Conservation (phyloP, 306 rosid species). For the Betula pendula region DNA sequence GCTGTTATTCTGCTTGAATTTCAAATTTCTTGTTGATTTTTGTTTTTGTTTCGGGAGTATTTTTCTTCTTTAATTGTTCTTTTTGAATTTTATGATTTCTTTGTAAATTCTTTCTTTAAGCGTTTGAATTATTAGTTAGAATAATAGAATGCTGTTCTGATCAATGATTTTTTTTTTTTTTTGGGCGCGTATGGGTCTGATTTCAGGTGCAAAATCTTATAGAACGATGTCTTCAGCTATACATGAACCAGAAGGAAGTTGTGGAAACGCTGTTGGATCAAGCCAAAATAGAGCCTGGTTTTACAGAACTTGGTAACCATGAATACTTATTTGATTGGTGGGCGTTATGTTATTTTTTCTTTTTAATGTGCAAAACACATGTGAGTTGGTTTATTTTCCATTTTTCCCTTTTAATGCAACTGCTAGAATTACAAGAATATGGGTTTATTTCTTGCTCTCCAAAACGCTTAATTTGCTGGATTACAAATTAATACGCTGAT, state of each 20-base stretch:
- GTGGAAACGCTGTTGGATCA: conserved; percentile 63
- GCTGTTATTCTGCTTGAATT: conserved; percentile 23
- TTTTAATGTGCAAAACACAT: neutral
- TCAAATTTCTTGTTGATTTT: conserved; percentile 13
- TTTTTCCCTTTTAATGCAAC: neutral
- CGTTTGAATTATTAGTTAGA: neutral
- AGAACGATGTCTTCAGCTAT: conserved; percentile 84
- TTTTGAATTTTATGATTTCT: neutral
- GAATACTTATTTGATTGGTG: conserved; percentile 9
- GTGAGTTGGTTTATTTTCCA: neutral
- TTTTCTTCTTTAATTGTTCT: neutral
- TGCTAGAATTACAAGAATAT: no score
- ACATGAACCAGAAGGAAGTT: conserved; percentile 86
- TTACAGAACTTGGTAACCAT: conserved; percentile 79
- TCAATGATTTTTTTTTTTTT: neutral
- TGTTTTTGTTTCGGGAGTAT: neutral
- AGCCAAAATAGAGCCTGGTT: conserved; percentile 94
- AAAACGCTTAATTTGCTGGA: no score
- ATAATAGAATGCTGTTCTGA: neutral
- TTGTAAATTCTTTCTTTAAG: neutral
- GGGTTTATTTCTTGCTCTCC: no score
- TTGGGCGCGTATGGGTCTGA: conserved; percentile 3
- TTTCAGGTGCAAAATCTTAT: conserved; percentile 89
- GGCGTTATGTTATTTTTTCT: conserved; percentile 1
- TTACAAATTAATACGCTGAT: no score